Percentiles rank a stretch among this genome's conserved stretches.
Evolutionary conservation across 2,329 filamentous ascomycete genomes (phyloP).

Genomic region (Chalara sp.): DNA sequence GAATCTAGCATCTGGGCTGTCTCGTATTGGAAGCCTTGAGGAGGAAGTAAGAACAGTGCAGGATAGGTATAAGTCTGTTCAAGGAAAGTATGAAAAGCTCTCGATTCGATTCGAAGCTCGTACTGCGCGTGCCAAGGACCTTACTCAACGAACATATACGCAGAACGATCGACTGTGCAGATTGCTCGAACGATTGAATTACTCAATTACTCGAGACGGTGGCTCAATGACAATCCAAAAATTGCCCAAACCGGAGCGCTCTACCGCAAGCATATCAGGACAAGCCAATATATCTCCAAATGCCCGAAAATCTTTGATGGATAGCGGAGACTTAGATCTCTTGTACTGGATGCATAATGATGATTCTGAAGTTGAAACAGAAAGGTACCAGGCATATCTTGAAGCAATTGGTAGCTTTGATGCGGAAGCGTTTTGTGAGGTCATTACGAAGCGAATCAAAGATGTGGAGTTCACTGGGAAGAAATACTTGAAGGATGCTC

Average conservation of each 20-base stretch:
- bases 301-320: slow-evolving; percentile 47
- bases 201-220: slow-evolving; percentile 69
- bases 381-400: slow-evolving; percentile 71
- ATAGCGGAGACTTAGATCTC: slow-evolving; percentile 62
- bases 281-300: slow-evolving; percentile 30
- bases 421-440: slow-evolving; percentile 75
- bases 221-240: slow-evolving; percentile 71
- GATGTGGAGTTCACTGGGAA: slow-evolving; percentile 90
- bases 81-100: slow-evolving; percentile 44
- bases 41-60: slow-evolving; percentile 66
- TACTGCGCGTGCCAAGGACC: slow-evolving; percentile 67
- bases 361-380: slow-evolving; percentile 58
- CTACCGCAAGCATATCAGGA: slow-evolving; percentile 46
- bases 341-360: slow-evolving; percentile 76
- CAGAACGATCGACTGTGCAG: slow-evolving; percentile 80
- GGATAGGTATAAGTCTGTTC: slow-evolving; percentile 52
- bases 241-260: slow-evolving; percentile 52
- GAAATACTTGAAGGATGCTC: slow-evolving; percentile 86
- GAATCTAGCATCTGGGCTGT: slow-evolving; percentile 67
- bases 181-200: slow-evolving; percentile 81
- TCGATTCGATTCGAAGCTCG: slow-evolving; percentile 60
- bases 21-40: slow-evolving; percentile 68
- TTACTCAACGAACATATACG: slow-evolving; percentile 75
- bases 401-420: slow-evolving; percentile 71
- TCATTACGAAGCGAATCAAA: slow-evolving; percentile 81